A percentile compares a stretch with the other conserved stretches of the same genome.
Conservation (phyloP, 257 asterid genomes). For the Ocimum tenuiflorum region DNA sequence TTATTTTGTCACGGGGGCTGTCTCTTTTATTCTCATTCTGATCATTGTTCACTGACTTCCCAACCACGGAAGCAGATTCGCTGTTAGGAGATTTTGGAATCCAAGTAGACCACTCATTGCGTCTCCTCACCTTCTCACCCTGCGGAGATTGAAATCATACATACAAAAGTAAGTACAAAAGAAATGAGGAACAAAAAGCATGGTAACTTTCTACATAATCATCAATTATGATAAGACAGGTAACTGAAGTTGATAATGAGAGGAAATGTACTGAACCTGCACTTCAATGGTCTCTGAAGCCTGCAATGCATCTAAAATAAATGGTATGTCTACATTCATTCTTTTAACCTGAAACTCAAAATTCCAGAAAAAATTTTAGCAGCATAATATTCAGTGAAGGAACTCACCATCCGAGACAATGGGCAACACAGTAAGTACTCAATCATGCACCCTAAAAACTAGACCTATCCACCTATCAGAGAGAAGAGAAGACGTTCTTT, state of each 20-base stretch:
- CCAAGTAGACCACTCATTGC: slow-evolving; percentile 81
- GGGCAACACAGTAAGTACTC: background rate
- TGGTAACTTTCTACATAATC: background rate
- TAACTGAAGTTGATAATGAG: background rate
- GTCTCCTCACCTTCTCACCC: slow-evolving; percentile 84
- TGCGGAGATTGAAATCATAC: slow-evolving; percentile 29
- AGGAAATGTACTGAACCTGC: slow-evolving; percentile 42
- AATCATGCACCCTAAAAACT: too few species aligned
- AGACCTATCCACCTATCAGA: too few species aligned
- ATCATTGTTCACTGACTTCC: slow-evolving; percentile 24
- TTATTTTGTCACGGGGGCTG: slow-evolving; percentile 15
- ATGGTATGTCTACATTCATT: slow-evolving; percentile 60
- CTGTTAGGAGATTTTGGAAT: slow-evolving; percentile 29
- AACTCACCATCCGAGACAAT: background rate
- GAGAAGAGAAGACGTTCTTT: too few species aligned
- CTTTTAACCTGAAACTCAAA: slow-evolving; percentile 55
- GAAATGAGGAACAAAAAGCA: slow-evolving; percentile 4
- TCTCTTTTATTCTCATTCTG: slow-evolving; percentile 32
- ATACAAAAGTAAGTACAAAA: slow-evolving; percentile 6
- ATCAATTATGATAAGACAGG: slow-evolving; percentile 1
- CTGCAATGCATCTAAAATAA: slow-evolving; percentile 70
- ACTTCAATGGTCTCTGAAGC: slow-evolving; percentile 76
- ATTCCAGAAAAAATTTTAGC: background rate
- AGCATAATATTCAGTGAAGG: slow-evolving; percentile 9
- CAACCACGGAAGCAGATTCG: slow-evolving; percentile 29